Evolutionary conservation across 2,329 filamentous ascomycete genomes (phyloP).

Genomic region (Pseudogymnoascus sp.): DNA sequence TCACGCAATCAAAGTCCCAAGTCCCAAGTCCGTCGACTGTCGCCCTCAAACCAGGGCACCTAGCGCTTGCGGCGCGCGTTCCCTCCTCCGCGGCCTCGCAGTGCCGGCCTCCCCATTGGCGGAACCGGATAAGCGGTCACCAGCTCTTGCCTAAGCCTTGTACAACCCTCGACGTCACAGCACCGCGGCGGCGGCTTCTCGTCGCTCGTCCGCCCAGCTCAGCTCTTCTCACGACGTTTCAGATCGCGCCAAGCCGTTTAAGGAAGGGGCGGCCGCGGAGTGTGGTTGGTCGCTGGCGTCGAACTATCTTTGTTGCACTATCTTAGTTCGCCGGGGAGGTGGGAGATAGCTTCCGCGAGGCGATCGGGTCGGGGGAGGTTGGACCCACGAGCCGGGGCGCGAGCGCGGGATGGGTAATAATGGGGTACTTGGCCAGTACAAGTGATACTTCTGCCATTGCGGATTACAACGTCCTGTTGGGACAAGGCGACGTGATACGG

Average conservation of each 20-base stretch:
- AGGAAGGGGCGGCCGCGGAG: background rate
- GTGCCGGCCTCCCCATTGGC: background rate
- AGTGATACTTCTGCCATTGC: background rate
- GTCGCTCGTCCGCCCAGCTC: background rate
- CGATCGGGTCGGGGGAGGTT: background rate
- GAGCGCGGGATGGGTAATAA: slow-evolving; percentile 3
- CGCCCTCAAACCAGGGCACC: background rate
- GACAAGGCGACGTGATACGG: background rate
- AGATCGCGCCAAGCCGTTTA: slow-evolving; percentile 2
- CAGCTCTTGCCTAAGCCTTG: background rate
- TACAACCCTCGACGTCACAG: slow-evolving; percentile 2
- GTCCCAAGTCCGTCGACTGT: background rate
- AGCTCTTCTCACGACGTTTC: background rate
- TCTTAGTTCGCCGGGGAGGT: background rate
- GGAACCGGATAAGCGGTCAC: background rate
- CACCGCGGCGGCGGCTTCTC: background rate
- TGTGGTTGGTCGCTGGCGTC: background rate
- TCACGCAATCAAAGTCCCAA: background rate
- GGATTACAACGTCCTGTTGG: background rate
- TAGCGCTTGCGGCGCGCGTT: slow-evolving; percentile 13
- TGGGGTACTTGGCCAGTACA: background rate
- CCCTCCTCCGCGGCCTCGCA: slow-evolving; percentile 3
- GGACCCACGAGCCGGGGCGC: slow-evolving; percentile 8
- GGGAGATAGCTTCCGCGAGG: background rate
- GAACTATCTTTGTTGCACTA: background rate